These are phyloP conservation scores for Blastobotrys persicus DNA, from an alignment of 1,139 yeast species.

Conservation along the genomic window DNA sequence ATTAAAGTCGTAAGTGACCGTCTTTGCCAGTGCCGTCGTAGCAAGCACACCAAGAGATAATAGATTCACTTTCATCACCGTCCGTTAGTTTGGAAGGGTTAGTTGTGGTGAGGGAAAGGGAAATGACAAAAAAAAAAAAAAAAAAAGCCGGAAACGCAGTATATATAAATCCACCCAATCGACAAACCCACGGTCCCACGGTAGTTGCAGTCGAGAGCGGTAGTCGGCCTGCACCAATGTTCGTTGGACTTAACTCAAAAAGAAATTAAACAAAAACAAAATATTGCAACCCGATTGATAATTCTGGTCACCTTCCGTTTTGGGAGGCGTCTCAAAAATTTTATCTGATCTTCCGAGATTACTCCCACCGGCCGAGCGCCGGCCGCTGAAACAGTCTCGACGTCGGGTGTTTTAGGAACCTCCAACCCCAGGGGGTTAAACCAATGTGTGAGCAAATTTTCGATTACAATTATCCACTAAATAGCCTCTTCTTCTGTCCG, in stretches of 20 bases:
- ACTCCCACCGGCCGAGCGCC: neutral
- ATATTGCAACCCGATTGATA: slow-evolving; percentile 4
- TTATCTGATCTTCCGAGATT: slow-evolving; percentile 10
- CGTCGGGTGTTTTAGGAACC: neutral
- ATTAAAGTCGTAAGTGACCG: slow-evolving; percentile 69
- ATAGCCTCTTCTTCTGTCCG: too few relatives aligned
- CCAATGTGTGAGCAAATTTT: neutral
- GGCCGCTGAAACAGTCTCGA: neutral
- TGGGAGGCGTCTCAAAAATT: neutral
- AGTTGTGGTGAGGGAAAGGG: neutral
- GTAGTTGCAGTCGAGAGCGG: neutral
- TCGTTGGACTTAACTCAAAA: neutral
- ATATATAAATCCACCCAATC: neutral
- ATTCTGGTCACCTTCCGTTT: neutral
- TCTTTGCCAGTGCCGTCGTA: slow-evolving; percentile 44
- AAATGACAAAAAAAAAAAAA: neutral
- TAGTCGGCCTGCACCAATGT: neutral
- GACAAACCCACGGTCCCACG: neutral
- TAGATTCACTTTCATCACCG: slow-evolving; percentile 12
- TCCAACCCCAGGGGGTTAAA: neutral
- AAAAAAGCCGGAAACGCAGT: neutral
- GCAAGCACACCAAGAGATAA: slow-evolving; percentile 17
- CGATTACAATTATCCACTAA: neutral
- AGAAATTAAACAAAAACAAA: neutral
- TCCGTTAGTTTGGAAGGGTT: neutral